Base-by-base conservation (phyloP, 108 stramenopile genomes). In the Discostella pseudostelligera region DNA sequence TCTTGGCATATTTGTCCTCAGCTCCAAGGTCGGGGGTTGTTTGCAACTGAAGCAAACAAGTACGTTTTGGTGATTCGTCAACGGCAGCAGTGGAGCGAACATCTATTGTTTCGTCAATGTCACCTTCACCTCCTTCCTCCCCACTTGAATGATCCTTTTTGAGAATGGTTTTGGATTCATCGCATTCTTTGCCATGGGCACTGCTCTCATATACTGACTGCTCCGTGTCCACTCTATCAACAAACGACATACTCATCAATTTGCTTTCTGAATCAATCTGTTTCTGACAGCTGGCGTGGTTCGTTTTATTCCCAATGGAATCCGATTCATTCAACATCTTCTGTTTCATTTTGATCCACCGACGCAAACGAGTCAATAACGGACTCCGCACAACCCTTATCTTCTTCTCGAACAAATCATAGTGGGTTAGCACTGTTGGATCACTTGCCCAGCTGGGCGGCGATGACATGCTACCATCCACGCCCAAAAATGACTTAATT, bases 401-500 rank as follows among this genome's bases (percentile, higher is more conserved):
- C 19, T 37, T 20, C 16, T 29, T 11, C 26, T 44, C 37, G 11
- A 76, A 48, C 29, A 21, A 50, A 10, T 8, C 24, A 3, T 61
- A 55, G 35, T 65, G 45, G 9, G 75, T 65, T 1, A 49, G 29
- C 24, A 62, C 40, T 43, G 50, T 16, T 10, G 61, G 68, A 28
- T 68, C 62, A 51, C 26, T 55, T 43, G 67, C 35, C 65, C 65
- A 74, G 53, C 59, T 49, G 24, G 65, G 65, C 35, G 64, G 64
- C 29, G 72, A 57, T 44, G 57, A 35, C 26, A 69, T 60, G 29
- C 51, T 59, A 17, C 75, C 75, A 53, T 69, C 68, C 8, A 76
- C 68, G 6, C 75, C 75, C 19, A 76, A 39, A 44, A 76, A 69
- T 47, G 67, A 76, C 59, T 65, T 76, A 22, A 76, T 24, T 78